phyloP scores from a whole-genome alignment of 129 eudicot species.

The Centaurea solstitialis region DNA sequence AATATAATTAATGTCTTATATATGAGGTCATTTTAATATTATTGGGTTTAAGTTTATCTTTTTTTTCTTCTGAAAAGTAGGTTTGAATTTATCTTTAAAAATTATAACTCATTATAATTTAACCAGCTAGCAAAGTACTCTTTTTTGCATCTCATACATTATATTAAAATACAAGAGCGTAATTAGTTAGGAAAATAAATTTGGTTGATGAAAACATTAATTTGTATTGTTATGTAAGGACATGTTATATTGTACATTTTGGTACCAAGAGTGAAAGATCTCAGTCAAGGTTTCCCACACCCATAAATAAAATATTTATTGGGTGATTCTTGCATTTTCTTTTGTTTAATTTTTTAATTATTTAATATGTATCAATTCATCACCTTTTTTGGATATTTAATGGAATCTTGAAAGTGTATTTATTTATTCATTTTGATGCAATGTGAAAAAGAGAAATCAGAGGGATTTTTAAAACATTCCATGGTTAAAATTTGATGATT shows the following conservation, averaged over 20 bases:
- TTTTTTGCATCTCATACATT: background rate
- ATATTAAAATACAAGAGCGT: background rate
- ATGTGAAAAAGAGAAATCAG: background rate
- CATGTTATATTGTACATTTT: background rate
- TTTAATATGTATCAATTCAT: background rate
- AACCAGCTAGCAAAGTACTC: background rate
- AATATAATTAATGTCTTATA: background rate
- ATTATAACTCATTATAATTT: background rate
- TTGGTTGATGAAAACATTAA: background rate
- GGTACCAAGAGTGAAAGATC: background rate
- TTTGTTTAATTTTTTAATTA: background rate
- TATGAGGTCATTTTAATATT: background rate
- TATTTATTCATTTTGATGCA: background rate
- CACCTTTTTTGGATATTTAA: background rate
- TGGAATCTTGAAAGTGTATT: background rate
- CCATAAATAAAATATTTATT: background rate
- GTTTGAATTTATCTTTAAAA: background rate
- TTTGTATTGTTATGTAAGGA: background rate
- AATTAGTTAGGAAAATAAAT: background rate
- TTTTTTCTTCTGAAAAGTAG: too few species aligned
- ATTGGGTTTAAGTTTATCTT: background rate
- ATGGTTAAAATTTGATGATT: background rate
- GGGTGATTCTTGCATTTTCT: background rate
- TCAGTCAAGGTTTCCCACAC: background rate
- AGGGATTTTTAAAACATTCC: background rate